Percentiles rank a stretch among this genome's conserved stretches.
These are phyloP conservation scores for Microstroma glucosiphilum DNA, from an alignment of 1,284 basidiomycete species.

Conservation along the genomic window DNA sequence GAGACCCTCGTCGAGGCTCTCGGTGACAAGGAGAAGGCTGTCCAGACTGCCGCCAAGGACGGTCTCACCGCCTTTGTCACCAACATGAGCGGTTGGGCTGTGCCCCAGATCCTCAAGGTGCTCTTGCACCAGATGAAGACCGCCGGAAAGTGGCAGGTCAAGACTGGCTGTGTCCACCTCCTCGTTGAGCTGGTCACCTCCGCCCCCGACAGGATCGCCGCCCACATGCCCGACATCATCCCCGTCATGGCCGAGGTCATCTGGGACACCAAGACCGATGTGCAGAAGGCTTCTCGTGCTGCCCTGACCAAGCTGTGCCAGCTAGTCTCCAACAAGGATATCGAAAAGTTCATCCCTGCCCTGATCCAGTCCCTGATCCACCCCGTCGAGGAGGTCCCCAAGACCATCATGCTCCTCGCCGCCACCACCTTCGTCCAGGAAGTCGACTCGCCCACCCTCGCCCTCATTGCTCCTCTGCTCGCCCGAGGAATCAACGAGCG, in stretches of 20 bases:
- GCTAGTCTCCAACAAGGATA: slow-evolving; percentile 95
- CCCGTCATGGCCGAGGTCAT: slow-evolving; percentile 92
- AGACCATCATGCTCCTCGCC: slow-evolving; percentile 90
- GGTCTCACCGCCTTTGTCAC: slow-evolving; percentile 75
- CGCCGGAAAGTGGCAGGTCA: slow-evolving; percentile 98
- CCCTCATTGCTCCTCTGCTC: slow-evolving; percentile 96
- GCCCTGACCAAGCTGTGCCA: slow-evolving; percentile 70
- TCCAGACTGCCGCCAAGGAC: slow-evolving; percentile 74
- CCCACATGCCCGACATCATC: slow-evolving; percentile 90
- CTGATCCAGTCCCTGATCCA: slow-evolving; percentile 96
- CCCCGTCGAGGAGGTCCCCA: slow-evolving; percentile 98
- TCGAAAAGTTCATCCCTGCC: slow-evolving; percentile 71
- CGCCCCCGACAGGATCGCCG: slow-evolving; percentile 77
- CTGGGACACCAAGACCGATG: slow-evolving; percentile 99
- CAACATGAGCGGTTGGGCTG: slow-evolving; percentile 84
- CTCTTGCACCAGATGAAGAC: slow-evolving; percentile 91
- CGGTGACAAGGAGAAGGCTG: slow-evolving; percentile 83
- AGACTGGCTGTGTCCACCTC: slow-evolving; percentile 77
- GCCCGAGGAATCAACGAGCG: slow-evolving; percentile 72
- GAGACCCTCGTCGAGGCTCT: slow-evolving; percentile 80
- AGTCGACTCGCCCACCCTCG: slow-evolving; percentile 97
- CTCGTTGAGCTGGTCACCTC: slow-evolving; percentile 85
- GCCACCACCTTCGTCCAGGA: slow-evolving; percentile 99
- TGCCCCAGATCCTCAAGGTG: slow-evolving; percentile 75
- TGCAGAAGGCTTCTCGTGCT: slow-evolving; percentile 96